Evolutionary conservation across 108 stramenopile species (phyloP).

Genomic region (Fistulifera pelliculosa): DNA sequence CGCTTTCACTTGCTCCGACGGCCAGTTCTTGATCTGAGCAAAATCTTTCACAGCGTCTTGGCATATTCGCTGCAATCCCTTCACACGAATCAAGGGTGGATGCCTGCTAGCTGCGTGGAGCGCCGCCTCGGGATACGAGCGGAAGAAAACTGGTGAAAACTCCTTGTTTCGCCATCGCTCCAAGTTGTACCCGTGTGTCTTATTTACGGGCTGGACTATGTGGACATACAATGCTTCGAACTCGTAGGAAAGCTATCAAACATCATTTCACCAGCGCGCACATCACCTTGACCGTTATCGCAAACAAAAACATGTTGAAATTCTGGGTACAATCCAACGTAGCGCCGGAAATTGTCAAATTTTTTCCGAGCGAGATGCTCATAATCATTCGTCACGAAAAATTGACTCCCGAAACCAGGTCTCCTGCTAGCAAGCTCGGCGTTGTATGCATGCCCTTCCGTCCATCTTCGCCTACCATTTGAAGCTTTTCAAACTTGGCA

Average conservation of each 20-base stretch:
- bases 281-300: conserved; percentile 99
- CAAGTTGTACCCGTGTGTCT: conserved; percentile 71
- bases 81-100: conserved; percentile 73
- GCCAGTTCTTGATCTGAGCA: conserved; percentile 72
- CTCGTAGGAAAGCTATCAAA: conserved; percentile 73
- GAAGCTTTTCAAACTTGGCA: conserved; percentile 88
- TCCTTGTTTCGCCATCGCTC: conserved; percentile 68
- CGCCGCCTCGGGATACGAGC: conserved; percentile 89
- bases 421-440: conserved; percentile 91
- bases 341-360: conserved; percentile 91
- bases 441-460: conserved; percentile 88
- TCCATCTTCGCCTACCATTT: conserved; percentile 44
- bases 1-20: conserved; percentile 51
- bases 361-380: conserved; percentile 86
- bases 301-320: conserved; percentile 94
- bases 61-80: conserved; percentile 69
- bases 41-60: conserved; percentile 79
- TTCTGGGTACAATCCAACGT: conserved; percentile 92
- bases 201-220: conserved; percentile 55
- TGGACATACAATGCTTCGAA: conserved; percentile 90
- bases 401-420: conserved; percentile 83
- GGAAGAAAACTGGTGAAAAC: conserved; percentile 80
- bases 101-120: conserved; percentile 75
- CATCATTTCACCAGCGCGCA: conserved; percentile 95
- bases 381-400: conserved; percentile 83